phyloP scores from a whole-genome alignment of 257 asterid genomes.

The Solanum peruvianum region DNA sequence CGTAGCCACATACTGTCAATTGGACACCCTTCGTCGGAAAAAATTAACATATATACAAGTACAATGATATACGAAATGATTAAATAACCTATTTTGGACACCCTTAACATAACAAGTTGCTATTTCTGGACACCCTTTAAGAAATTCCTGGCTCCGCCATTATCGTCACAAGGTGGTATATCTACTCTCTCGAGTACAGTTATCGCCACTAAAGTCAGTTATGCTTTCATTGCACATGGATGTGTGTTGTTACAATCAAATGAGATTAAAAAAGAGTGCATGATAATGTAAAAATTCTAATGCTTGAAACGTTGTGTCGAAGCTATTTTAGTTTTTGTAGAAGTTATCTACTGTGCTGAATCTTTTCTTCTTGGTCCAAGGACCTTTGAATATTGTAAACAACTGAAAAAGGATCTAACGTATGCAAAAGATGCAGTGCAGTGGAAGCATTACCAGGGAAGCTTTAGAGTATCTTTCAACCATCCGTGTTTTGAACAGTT shows the following conservation, averaged over 20 bases:
- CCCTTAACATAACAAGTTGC: no score
- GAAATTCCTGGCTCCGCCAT: no score
- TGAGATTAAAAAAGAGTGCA: background rate
- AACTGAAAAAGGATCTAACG: background rate
- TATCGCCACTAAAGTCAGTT: background rate
- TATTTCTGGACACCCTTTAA: no score
- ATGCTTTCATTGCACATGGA: background rate
- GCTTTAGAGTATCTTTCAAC: constrained; percentile 97
- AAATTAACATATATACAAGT: no score
- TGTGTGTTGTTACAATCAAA: background rate
- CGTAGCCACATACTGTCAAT: no score
- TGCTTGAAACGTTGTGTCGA: background rate
- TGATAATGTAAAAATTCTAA: background rate
- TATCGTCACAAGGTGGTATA: no score
- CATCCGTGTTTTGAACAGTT: constrained; percentile 82
- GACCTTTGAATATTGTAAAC: background rate
- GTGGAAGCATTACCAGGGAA: constrained; percentile 58
- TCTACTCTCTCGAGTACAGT: background rate
- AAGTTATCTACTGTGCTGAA: background rate
- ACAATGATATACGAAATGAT: no score
- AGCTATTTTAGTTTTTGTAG: background rate
- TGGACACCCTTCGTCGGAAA: no score
- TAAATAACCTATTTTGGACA: no score
- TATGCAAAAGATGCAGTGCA: background rate
- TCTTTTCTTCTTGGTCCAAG: background rate